These are phyloP conservation scores for Rhodosporidiobolus sp. DNA, from an alignment of 768 basidiomycete genomes.

Conservation along the genomic window DNA sequence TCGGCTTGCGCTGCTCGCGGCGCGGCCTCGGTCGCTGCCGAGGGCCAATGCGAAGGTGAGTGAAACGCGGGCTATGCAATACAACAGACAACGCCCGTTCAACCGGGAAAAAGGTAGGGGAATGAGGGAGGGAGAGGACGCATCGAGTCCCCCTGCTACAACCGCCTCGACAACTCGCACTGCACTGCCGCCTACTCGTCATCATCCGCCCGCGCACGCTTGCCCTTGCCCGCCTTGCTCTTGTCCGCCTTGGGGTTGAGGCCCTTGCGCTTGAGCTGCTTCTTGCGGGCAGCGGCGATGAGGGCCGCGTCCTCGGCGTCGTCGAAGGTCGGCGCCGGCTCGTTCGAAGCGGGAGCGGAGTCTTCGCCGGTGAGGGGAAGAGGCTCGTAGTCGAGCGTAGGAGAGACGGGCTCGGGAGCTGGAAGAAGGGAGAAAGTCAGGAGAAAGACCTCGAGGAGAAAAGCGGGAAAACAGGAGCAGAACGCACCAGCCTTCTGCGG, in stretches of 20 bases:
- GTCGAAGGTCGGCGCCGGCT: constrained; percentile 56
- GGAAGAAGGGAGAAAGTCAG: background rate
- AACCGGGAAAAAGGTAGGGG: too few species aligned
- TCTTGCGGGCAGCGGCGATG: constrained; percentile 68
- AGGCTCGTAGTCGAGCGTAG: constrained; percentile 44
- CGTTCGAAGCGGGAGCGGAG: constrained; percentile 36
- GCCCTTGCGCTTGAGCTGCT: constrained; percentile 53
- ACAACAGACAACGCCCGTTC: too few species aligned
- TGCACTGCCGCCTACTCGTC: background rate
- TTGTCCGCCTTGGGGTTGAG: constrained; percentile 47
- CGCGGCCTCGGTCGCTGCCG: too few species aligned
- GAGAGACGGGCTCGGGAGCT: constrained; percentile 45
- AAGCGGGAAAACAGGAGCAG: too few species aligned
- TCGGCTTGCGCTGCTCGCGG: too few species aligned
- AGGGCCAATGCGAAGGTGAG: too few species aligned
- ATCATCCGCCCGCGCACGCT: constrained; percentile 6
- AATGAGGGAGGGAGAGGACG: too few species aligned
- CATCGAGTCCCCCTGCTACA: background rate
- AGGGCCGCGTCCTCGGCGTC: constrained; percentile 71
- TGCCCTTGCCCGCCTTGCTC: constrained; percentile 32
- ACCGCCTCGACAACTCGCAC: background rate
- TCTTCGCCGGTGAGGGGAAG: constrained; percentile 49
- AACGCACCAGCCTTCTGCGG: constrained; percentile 45
- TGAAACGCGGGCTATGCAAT: too few species aligned
- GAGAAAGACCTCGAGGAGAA: background rate